Base-by-base conservation (phyloP, 441 rosid genomes). In the Bocquillonia castaneifolia region DNA sequence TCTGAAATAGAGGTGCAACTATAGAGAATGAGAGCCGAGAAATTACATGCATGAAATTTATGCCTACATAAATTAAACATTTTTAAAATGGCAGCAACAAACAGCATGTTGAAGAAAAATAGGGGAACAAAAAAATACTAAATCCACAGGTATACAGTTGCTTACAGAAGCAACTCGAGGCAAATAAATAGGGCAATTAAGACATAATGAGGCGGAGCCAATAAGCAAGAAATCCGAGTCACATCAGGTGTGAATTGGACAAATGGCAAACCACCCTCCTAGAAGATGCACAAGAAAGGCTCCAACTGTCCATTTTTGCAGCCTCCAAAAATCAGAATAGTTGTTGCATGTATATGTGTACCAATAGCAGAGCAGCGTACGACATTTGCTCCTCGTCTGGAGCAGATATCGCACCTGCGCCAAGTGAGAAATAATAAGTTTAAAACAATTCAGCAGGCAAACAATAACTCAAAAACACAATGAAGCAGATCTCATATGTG, bases 351-450 rank as follows among this genome's bases (percentile, higher is more conserved):
- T 77, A 78, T 67, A 77, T 81, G 76, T 85, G 82, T 85, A 81
- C 84, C 93, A 87, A 81, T 81, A 76, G 83, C 82, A 84, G 86
- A 50, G 93, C 93, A 88, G 93, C 88, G 91, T 88, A 88, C 91
- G 93, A 88, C 93, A 88, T 84, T 75, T 88, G 93, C 93, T 88
- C 93, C 93, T 82, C 88, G 81, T 77, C 88, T 60, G 93, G 93
- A 88, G 93, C 93, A 88, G 83, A 88, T 88, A 88, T 88, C 93
- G 93, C 93, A 88, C 93, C 93, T 88, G 91, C 91, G 86, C 84
- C 87, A 86, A 88, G 88, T 78, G 78, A 88, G 79, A 83, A 78
- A 72, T 72, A 74, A 83, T 84, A 76, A 84, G 88, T 80, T 82
- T 70, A 69, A 86, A 75, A 79, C 37, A 70, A 71, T 78, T 50